A percentile compares a stretch with the other conserved stretches of the same genome.
phyloP scores from a whole-genome alignment of 176 grass and related monocot species.

The Echinochloa phyllopogon region DNA sequence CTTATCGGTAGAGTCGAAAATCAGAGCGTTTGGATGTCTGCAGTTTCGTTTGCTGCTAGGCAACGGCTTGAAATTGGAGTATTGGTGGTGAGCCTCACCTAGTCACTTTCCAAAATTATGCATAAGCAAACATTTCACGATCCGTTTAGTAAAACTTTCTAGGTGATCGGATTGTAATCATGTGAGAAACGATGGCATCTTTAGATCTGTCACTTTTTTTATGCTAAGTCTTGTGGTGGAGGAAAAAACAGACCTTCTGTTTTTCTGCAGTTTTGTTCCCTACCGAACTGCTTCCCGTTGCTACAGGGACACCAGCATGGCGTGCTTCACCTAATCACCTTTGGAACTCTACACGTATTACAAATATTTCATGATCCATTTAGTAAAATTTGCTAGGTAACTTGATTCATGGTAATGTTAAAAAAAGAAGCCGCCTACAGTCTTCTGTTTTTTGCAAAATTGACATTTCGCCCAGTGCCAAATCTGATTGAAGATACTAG shows the following conservation, averaged over 20 bases:
- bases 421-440: neutral
- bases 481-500: neutral
- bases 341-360: neutral
- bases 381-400: neutral
- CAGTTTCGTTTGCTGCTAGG: constrained; percentile 1
- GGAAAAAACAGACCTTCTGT: neutral
- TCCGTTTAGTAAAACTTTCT: neutral
- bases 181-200: neutral
- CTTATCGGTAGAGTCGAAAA: neutral
- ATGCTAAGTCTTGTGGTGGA: neutral
- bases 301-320: neutral
- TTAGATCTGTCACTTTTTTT: neutral
- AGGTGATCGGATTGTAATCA: neutral
- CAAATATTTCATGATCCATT: neutral
- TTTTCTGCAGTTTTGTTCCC: neutral
- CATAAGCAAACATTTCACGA: neutral
- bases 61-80: neutral
- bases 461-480: neutral
- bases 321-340: neutral
- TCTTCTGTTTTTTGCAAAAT: neutral
- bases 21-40: neutral
- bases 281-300: neutral
- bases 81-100: neutral
- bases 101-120: neutral
- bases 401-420: neutral